Evolutionary conservation across 2,329 filamentous ascomycete species (phyloP), one percentile per base, ranked within the genome.

Genomic region (Arthrobotrys pseudoclavata): DNA sequence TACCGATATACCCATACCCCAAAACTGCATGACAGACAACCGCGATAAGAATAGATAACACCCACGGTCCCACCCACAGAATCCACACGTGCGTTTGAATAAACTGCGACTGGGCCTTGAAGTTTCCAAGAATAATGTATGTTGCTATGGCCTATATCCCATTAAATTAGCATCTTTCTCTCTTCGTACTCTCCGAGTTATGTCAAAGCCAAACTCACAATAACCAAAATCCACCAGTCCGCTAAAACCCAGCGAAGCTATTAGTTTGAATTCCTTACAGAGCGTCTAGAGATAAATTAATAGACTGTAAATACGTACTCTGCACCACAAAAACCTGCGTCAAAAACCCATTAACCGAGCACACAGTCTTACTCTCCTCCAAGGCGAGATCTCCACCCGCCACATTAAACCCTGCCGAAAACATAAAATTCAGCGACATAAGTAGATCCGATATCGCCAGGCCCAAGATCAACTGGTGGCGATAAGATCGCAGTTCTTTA

Each of bases 161-260:
- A 26, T 1, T 20, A 10, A 18, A 31, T 55, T 68, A 68, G 53
- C 20, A 48, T 29, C 22, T 6, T 6, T 26, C 10, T 15, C 47
- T 15, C 22, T 3, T 13, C 10, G 5, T n/a, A 20, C 24, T 53
- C 40, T 40, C 3, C 10, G 26, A 20, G 31, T 37, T 52, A 18
- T 4, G 24, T 4, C 10, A 20, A 13, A 9, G 13, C 1, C 10
- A 9, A 13, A 61, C 71, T 69, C 50, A 76, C 84, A 50, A 86
- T 85, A n/a, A 81, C 72, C 1, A 86, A 70, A 6, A 86, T 83
- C 84, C 85, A 86, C 67, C 85, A 85, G 79, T 85, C 84, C 10
- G 84, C 83, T 84, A 31, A 29, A 34, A 45, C 15, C 34, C 37
- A 50, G 22, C n/a, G 26, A 34, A 34, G 3, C n/a, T 1, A 26